phyloP scores from a whole-genome alignment of 768 basidiomycete genomes.

The Omphalotus guepiniiformis region DNA sequence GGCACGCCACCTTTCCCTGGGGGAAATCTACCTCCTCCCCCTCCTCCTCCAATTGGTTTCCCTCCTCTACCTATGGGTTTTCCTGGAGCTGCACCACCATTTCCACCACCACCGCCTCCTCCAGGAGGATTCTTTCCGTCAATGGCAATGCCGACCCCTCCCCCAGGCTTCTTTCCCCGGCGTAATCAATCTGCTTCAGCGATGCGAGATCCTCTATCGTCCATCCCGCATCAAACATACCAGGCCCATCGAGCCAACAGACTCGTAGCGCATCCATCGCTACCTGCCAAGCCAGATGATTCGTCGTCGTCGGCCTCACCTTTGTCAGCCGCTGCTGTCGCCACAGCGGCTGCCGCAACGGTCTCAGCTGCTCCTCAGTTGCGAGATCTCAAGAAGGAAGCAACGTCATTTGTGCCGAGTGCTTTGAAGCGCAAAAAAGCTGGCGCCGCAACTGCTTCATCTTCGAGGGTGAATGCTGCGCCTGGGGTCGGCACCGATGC shows the following conservation, averaged over 20 bases:
- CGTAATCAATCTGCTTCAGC: slow-evolving; percentile 45
- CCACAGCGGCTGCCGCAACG: slow-evolving; percentile 51
- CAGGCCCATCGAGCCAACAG: slow-evolving; percentile 63
- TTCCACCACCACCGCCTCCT: slow-evolving; percentile 27
- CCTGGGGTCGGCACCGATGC: slow-evolving; percentile 37
- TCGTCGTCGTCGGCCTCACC: slow-evolving; percentile 21
- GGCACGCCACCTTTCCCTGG: slow-evolving; percentile 8
- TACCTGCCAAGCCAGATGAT: slow-evolving; percentile 33
- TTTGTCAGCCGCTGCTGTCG: slow-evolving; percentile 14
- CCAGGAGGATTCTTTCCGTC: slow-evolving; percentile 22
- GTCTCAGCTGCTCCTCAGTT: slow-evolving; percentile 84
- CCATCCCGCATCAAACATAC: slow-evolving; percentile 73
- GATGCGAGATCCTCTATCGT: slow-evolving; percentile 73
- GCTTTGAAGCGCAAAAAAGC: slow-evolving; percentile 73
- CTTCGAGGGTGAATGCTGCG: slow-evolving; percentile 58
- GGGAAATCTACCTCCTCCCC: slow-evolving; percentile 13
- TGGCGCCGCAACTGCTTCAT: slow-evolving; percentile 25
- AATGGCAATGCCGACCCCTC: slow-evolving; percentile 19
- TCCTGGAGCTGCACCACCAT: slow-evolving; percentile 17
- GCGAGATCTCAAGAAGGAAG: slow-evolving; percentile 93
- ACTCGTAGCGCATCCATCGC: slow-evolving; percentile 33
- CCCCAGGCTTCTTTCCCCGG: slow-evolving; percentile 61
- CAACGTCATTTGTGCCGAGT: slow-evolving; percentile 85
- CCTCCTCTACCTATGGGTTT: slow-evolving; percentile 18
- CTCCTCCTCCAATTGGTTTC: slow-evolving; percentile 24